Percentiles rank a stretch among this genome's conserved stretches.
Conservation (phyloP, 179 eudicot species). For the Carnegiea gigantea region DNA sequence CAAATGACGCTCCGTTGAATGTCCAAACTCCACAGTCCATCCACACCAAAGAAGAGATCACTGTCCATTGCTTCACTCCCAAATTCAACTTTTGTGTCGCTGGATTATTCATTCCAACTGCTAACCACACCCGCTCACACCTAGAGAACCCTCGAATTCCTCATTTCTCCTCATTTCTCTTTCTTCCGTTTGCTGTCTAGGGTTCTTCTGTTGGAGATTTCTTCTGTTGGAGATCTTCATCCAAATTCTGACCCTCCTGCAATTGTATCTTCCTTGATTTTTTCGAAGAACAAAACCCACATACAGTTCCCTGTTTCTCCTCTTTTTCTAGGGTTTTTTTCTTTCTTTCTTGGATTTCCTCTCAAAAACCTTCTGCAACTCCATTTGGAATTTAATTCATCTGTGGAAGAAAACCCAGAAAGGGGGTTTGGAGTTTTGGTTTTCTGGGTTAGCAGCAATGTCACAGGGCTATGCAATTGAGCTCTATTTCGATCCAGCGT, state of each 20-base stretch:
- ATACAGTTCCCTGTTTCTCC: neutral
- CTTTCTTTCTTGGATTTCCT: neutral
- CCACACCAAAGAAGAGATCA: neutral
- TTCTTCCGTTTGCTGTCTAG: neutral
- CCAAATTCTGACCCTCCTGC: neutral
- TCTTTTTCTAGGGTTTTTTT: neutral
- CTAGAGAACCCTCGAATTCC: neutral
- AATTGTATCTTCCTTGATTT: neutral
- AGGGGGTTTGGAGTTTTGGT: neutral
- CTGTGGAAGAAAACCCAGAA: neutral
- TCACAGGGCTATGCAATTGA: constrained; percentile 84
- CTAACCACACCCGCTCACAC: neutral
- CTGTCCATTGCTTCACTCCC: neutral
- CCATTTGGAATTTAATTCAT: neutral
- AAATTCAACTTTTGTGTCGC: neutral
- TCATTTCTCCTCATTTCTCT: neutral
- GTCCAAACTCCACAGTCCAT: neutral
- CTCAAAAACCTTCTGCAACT: neutral
- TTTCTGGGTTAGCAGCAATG: constrained; percentile 36
- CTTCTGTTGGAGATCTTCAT: neutral
- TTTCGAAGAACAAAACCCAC: neutral
- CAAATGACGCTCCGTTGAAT: neutral
- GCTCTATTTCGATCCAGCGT: constrained; percentile 92
- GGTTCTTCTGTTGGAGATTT: neutral
- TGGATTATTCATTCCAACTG: neutral